Evolutionary conservation across 768 basidiomycete species (phyloP), one percentile per base, ranked within the genome.

Genomic region (Lentinus brumalis): DNA sequence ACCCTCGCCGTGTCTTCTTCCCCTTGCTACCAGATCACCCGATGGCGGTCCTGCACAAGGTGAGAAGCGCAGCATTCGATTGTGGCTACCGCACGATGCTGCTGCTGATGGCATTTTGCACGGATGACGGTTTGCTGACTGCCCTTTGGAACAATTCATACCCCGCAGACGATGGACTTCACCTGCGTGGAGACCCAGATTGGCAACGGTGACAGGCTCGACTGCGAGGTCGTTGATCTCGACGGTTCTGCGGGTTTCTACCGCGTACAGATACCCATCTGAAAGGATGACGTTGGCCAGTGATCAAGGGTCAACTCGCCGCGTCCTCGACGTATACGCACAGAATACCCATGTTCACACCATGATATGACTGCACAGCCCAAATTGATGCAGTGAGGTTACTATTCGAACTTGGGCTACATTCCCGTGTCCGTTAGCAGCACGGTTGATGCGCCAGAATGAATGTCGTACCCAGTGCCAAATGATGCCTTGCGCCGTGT

Each of bases 121-220:
- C 11, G 35, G 35, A 35, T 35, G 35, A 35, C 35, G 11, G 6
- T 35, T 35, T 44, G 15, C 42, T 44, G 42, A 54, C 54, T n/a
- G 53, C 57, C 47, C 42, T 31, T 55, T 52, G 41, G 7, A 31
- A n/a, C 15, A 14, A n/a, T 39, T 32, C 58, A 18, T 21, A 18
- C 9, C 30, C 35, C 30, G 38, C 69, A 93, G 89, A 72, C 78
- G 11, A 82, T 94, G 75, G 92, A 94, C 67, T 83, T 94, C 65
- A 81, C 92, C 9, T 98, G 96, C 69, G 85, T 98, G 9, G 96
- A 98, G 75, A 92, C 94, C 26, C 96, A 98, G 73, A 87, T 96
- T 55, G 94, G 94, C 6, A 83, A 91, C 59, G 90, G 90, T 1
- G 83, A 85, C 52, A 69, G 69, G 59, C 78, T 84, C 21, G 97